Evolutionary conservation across 2,329 filamentous ascomycete species (phyloP), one percentile per base, ranked within the genome.

Genomic region (Fusarium verticillioides): DNA sequence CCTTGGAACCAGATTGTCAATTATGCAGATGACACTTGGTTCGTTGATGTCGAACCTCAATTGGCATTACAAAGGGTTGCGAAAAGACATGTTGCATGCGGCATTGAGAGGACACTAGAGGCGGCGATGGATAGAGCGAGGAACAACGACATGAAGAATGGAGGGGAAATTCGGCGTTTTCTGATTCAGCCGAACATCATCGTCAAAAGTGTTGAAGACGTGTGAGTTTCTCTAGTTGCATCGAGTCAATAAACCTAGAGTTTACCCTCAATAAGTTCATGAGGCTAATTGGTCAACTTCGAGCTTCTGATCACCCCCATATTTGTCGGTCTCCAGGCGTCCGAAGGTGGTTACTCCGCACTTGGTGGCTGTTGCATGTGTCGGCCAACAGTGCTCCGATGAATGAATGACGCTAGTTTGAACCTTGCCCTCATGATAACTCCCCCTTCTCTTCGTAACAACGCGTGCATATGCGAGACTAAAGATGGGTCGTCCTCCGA

Each of bases 401-500:
- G 13, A 8, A 23, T 7, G 21, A 42, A 18, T 23, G 26, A 56
- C 52, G 52, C 52, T 56, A 56, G 26, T 19, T 42, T 11, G 26
- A 56, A 56, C 36, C 34, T 30, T 54, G 52, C 19, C 7, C 19
- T 28, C 36, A 30, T 42, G 52, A 32, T 32, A 56, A 28, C 26
- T 56, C 21, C 9, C 26, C 15, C 3, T 30, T 43, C 52, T 54
- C 26, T 54, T 13, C 19, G 21, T 43, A 11, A 23, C 37, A 56
- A 23, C 15, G 12, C 37, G 7, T 54, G 16, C 52, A 42, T 56
- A 32, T 30, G 26, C 26, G 11, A 43, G 11, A 30, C 52, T 19
- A 43, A 23, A 13, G 21, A 56, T 56, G 52, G 52, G 52, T 9
- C 52, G 52, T 43, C 52, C 52, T 30, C 52, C 52, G 52, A 43